A percentile compares a stretch with the other conserved stretches of the same genome.
Conservation (phyloP, 805 yeast genomes). For the Priceomyces fermenticarens region DNA sequence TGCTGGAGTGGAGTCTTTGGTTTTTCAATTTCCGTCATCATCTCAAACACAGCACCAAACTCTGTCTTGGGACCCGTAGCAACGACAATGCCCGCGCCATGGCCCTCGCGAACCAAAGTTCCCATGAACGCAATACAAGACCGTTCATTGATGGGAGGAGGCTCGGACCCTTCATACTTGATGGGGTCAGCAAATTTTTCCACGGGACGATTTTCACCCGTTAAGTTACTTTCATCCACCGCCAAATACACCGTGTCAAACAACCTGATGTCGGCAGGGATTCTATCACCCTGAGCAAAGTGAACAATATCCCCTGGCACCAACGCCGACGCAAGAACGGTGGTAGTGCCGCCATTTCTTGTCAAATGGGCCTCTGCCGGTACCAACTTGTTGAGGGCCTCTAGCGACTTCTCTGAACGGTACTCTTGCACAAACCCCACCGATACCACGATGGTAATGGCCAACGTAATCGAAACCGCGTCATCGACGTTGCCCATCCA, state of each 20-base stretch:
- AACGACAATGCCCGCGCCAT: constrained; percentile 88
- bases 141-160: constrained; percentile 65
- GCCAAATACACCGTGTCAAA: constrained; percentile 73
- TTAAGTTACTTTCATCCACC: constrained; percentile 90
- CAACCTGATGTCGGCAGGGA: constrained; percentile 92
- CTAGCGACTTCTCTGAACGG: constrained; percentile 89
- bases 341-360: constrained; percentile 72
- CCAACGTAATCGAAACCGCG: constrained; percentile 89
- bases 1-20: constrained; percentile 97
- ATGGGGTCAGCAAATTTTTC: constrained; percentile 56
- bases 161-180: constrained; percentile 17
- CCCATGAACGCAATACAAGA: constrained; percentile 92
- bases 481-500: constrained; percentile 96
- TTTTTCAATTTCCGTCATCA: constrained; percentile 93
- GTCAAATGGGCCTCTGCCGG: constrained; percentile 96
- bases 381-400: constrained; percentile 87
- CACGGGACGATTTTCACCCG: constrained; percentile 93
- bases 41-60: constrained; percentile 90
- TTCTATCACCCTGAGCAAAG: constrained; percentile 88
- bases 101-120: constrained; percentile 93
- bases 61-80: constrained; percentile 90
- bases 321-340: constrained; percentile 79
- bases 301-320: constrained; percentile 97
- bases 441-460: constrained; percentile 87
- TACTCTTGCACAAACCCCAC: constrained; percentile 98